These are phyloP conservation scores for Cucumis hystrix DNA, from an alignment of 306 rosid genomes.

Conservation along the genomic window DNA sequence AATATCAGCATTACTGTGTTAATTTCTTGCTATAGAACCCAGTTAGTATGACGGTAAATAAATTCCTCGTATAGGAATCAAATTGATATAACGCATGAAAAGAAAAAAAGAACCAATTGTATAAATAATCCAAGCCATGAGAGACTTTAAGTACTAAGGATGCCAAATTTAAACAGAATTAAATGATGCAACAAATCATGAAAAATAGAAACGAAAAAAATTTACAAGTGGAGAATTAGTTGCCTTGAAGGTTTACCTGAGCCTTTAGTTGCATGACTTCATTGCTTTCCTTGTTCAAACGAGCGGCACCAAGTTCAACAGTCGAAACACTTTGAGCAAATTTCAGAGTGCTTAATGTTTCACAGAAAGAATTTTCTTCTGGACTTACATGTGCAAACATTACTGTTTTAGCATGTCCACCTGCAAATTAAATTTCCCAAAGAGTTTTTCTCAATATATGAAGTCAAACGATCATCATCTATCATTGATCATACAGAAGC, in stretches of 20 bases:
- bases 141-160: neutral
- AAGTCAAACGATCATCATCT: neutral
- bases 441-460: slow-evolving; percentile 7
- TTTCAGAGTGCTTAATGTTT: slow-evolving; percentile 75
- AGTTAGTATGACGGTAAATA: neutral
- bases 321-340: slow-evolving; percentile 87
- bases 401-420: slow-evolving; percentile 92
- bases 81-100: neutral
- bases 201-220: neutral
- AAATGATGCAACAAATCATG: neutral
- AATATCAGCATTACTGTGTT: neutral
- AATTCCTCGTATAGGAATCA: neutral
- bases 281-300: slow-evolving; percentile 54
- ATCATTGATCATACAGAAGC: neutral
- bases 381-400: slow-evolving; percentile 97
- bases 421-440: slow-evolving; percentile 24
- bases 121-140: neutral
- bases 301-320: slow-evolving; percentile 83
- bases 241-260: slow-evolving; percentile 36
- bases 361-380: slow-evolving; percentile 75
- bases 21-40: neutral
- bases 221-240: neutral
- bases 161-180: neutral
- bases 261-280: slow-evolving; percentile 77
- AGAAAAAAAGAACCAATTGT: too few relatives aligned